Base-by-base conservation (phyloP, 1,284 basidiomycete genomes). In the Malassezia psittaci region DNA sequence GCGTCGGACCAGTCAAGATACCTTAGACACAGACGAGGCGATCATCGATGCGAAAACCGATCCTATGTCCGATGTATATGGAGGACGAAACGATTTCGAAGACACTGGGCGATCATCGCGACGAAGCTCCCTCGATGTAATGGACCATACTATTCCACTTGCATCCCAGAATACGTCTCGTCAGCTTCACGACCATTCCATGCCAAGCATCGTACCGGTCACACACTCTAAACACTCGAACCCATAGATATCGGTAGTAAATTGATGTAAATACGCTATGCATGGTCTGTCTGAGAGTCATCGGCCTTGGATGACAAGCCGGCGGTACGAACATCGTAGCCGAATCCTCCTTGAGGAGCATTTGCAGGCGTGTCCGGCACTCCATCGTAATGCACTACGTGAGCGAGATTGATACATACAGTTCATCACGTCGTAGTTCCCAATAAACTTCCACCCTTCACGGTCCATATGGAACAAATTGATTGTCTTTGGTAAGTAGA, bases 381-480 rank as follows among this genome's bases (percentile, higher is more conserved):
- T 18, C 72, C 72, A 7, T 72, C 68, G 60, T 72, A 74, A 55
- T 74, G 71, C 50, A 73, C 60, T 66, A 57, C 18, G 16, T 34
- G 15, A 34, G 24, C 44, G 15, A 2, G 7, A 12, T 32, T 21
- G n/a, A 2, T 24, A 67, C 63, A 56, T 46, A 68, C 64, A 50
- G 8, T 66, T 54, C n/a, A 66, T 61, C 1, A 65, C 70, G 43
- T 73, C 68, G 55, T 72, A 73, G 61, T 74, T 74, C 43, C 46
- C 68, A 44, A 73, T 69, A 51, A 72, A 74, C 53, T 67, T 62
- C 72, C 72, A 99, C 2, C 93, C 94, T 59, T 88, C 81, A 76
- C 94, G 85, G 74, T 88, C 86, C 68, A 98, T 88, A 65, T 96
- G 91, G 76, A 88, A 98, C 33, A 98, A 80, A 78, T 98, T 98